Base-by-base conservation (phyloP, 768 basidiomycete genomes). In the Lactarius pseudohatsudake region DNA sequence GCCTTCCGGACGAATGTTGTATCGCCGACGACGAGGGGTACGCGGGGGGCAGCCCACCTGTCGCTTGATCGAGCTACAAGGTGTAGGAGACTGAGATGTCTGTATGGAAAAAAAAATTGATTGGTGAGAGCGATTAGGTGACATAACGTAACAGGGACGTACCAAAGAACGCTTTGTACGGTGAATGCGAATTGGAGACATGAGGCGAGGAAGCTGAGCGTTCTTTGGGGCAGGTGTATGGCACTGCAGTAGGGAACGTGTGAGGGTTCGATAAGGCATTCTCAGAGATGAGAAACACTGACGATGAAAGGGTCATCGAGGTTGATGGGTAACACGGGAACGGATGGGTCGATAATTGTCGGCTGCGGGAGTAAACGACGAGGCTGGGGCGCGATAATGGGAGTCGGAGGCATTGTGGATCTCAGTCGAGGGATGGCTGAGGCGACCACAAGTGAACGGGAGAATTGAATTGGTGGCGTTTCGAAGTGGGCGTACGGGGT, bases 221-320 rank as follows among this genome's bases (percentile, higher is more conserved):
- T 57, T 64, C 67, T 71, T 63, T 28, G 62, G 62, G 15, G 59
- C 57, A 1, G 70, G 62, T 30, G 65, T 64, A 30, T 62, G 64
- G 60, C 64, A 70, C 65, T 66, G 61, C 40, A 13, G 54, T 54
- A 45, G 57, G 30, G 45, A 41, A 47, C n/a, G 32, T 22, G 55
- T 66, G 28, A 53, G 32, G 20, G 11, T n/a, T 53, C 22, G 61
- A 57, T 45, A 57, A 63, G 61, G 61, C 16, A 36, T 36, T 41
- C 50, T 53, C 16, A 64, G 28, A 41, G 36, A 38, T 8, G 41
- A 32, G 34, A 45, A 55, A 18, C 13, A 60, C 70, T 60, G 18
- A 71, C 70, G 60, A 71, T 71, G 57, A 71, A 71, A 36, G 70
- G 70, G 50, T 71, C 70, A 54, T 71, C 68, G 41, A 69, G 53